Percentiles rank a stretch among this genome's conserved stretches.
phyloP scores from a whole-genome alignment of 306 rosid genomes.

The Prunus dulcis region DNA sequence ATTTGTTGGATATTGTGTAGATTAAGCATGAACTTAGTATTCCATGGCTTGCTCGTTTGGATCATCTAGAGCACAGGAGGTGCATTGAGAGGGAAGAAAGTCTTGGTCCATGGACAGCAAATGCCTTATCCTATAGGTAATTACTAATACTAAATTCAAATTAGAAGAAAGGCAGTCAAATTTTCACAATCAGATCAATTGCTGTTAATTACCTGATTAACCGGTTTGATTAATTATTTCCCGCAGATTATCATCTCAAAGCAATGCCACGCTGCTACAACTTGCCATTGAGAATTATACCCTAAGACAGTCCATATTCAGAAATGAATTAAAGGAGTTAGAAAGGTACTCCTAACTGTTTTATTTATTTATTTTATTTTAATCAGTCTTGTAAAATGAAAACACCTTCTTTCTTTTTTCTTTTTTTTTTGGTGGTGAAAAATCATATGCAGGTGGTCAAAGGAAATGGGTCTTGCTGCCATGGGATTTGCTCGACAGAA shows the following conservation, averaged over 20 bases:
- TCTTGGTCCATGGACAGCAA: slow-evolving; percentile 40
- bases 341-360: slow-evolving; percentile 21
- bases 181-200: background rate
- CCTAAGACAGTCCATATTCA: slow-evolving; percentile 35
- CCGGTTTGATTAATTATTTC: background rate
- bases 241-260: slow-evolving; percentile 19
- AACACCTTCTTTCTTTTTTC: too few species aligned
- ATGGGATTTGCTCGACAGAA: slow-evolving; percentile 69
- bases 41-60: slow-evolving; percentile 59
- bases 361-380: too few species aligned
- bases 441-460: slow-evolving; percentile 36
- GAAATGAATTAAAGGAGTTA: slow-evolving; percentile 42
- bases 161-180: background rate
- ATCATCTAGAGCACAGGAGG: slow-evolving; percentile 56
- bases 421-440: background rate
- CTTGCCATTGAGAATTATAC: slow-evolving; percentile 40
- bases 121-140: slow-evolving; percentile 34
- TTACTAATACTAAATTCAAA: too few species aligned
- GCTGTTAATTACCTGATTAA: background rate
- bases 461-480: slow-evolving; percentile 28
- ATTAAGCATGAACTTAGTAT: slow-evolving; percentile 43
- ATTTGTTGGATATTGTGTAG: slow-evolving; percentile 12
- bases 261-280: slow-evolving; percentile 30
- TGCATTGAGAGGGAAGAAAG: slow-evolving; percentile 44
- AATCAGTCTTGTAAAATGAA: too few species aligned